These are phyloP conservation scores for Zychaea mexicana DNA, from an alignment of 371 early-diverging fungal genomes.

Conservation along the genomic window DNA sequence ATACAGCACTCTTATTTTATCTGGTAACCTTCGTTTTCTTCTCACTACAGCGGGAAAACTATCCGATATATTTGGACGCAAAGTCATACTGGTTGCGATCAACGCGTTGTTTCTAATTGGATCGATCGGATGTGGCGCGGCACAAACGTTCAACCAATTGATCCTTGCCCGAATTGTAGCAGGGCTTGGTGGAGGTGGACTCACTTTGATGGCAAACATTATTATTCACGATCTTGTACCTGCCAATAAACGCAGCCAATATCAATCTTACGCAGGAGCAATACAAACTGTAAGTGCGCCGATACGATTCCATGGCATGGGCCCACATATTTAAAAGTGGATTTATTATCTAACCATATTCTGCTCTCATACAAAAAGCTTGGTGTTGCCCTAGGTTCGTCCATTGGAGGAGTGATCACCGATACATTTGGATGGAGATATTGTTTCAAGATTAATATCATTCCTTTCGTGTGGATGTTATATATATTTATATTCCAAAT, in stretches of 20 bases:
- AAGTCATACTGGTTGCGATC: constrained; percentile 26
- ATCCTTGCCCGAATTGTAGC: constrained; percentile 73
- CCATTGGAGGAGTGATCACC: constrained; percentile 57
- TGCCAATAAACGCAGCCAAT: constrained; percentile 32
- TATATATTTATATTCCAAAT: constrained; percentile 23
- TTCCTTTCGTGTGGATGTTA: constrained; percentile 55
- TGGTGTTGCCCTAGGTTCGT: constrained; percentile 31
- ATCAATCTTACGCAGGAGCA: constrained; percentile 41
- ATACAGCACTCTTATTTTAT: too few relatives aligned
- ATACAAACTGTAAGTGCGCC: constrained; percentile 36
- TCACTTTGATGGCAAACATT: constrained; percentile 26
- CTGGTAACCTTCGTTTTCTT: too few relatives aligned
- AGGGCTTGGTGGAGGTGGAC: constrained; percentile 83
- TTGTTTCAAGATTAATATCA: constrained; percentile 78
- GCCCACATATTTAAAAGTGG: too few relatives aligned
- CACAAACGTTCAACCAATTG: constrained; percentile 60
- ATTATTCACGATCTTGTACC: constrained; percentile 40
- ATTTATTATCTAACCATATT: background rate
- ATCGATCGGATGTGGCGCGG: constrained; percentile 53
- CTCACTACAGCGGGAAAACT: constrained; percentile 30
- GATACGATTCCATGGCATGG: too few relatives aligned
- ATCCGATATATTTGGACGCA: constrained; percentile 43
- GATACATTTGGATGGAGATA: constrained; percentile 64
- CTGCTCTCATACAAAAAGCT: background rate
- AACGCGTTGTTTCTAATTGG: constrained; percentile 33